Conservation (phyloP, 768 basidiomycete genomes). For the Phanerochaete carnosa region DNA sequence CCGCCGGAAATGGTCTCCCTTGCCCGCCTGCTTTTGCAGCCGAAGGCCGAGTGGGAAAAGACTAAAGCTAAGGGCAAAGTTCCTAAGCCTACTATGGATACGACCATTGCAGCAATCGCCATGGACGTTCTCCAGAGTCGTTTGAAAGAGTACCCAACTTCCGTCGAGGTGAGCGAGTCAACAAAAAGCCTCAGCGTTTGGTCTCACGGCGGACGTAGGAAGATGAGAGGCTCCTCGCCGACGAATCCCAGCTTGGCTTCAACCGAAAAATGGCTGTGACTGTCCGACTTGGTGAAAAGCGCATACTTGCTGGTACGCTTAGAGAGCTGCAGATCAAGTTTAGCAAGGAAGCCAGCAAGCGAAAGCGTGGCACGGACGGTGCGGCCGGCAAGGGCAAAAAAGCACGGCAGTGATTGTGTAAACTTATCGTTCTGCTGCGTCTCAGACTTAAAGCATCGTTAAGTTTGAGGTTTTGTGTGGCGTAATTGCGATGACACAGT, state of each 20-base stretch:
- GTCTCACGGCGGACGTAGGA: constrained; percentile 34
- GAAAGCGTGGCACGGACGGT: background rate
- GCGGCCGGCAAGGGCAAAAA: background rate
- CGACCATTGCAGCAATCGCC: constrained; percentile 42
- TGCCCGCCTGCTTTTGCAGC: constrained; percentile 56
- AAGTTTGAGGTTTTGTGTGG: background rate
- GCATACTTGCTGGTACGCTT: constrained; percentile 43
- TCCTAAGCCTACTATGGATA: constrained; percentile 67
- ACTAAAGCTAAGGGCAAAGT: constrained; percentile 61
- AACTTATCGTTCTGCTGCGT: background rate
- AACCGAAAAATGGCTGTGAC: constrained; percentile 62
- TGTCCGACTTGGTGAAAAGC: constrained; percentile 80
- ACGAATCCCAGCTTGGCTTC: constrained; percentile 27
- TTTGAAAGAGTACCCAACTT: constrained; percentile 53
- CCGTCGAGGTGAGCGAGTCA: constrained; percentile 47
- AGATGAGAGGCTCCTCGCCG: constrained; percentile 41
- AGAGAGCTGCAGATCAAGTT: background rate
- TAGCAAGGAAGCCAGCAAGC: background rate
- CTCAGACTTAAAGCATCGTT: background rate
- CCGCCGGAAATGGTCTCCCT: constrained; percentile 63
- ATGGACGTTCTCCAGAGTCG: constrained; percentile 48
- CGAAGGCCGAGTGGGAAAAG: constrained; percentile 57
- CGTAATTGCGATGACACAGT: background rate
- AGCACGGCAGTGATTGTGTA: background rate
- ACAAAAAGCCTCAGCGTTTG: background rate